These are phyloP conservation scores for Purpureocillium lavendulum DNA, from an alignment of 2,329 filamentous ascomycete species.

Conservation along the genomic window DNA sequence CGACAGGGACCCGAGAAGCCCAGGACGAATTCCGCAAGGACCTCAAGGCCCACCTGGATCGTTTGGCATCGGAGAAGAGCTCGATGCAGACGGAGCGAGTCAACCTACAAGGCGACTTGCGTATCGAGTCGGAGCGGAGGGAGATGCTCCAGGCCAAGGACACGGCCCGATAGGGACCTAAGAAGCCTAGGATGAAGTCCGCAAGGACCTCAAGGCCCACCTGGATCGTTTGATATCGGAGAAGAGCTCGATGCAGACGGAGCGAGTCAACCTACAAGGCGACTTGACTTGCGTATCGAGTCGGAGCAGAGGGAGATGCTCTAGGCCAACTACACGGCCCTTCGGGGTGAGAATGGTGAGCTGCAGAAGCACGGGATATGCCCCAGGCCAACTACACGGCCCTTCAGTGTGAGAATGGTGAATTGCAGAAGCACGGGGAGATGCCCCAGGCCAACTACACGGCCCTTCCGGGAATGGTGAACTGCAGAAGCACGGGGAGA, in stretches of 20 bases:
- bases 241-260: conserved; percentile 73
- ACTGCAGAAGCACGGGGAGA: no score
- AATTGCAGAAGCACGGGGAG: conserved; percentile 79
- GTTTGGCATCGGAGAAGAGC: conserved; percentile 73
- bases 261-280: conserved; percentile 71
- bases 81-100: conserved; percentile 76
- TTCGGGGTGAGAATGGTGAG: conserved; percentile 78
- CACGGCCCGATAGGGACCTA: no score
- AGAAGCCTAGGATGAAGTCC: conserved; percentile 74
- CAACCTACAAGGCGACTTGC: conserved; percentile 70
- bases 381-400: conserved; percentile 80
- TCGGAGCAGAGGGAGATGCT: conserved; percentile 83
- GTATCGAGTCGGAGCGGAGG: conserved; percentile 73
- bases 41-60: conserved; percentile 76
- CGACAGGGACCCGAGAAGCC: conserved; percentile 78
- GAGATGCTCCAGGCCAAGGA: conserved; percentile 88
- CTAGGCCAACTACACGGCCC: conserved; percentile 74
- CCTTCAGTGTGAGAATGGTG: conserved; percentile 74
- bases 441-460: conserved; percentile 84
- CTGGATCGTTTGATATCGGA: conserved; percentile 73
- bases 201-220: conserved; percentile 76
- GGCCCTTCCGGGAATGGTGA: conserved; percentile 78
- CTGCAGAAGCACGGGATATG: conserved; percentile 84
- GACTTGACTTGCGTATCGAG: conserved; percentile 74
- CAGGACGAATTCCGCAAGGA: conserved; percentile 72